Evolutionary conservation across 2,329 filamentous ascomycete species (phyloP).

Genomic region (Colletotrichum siamense): DNA sequence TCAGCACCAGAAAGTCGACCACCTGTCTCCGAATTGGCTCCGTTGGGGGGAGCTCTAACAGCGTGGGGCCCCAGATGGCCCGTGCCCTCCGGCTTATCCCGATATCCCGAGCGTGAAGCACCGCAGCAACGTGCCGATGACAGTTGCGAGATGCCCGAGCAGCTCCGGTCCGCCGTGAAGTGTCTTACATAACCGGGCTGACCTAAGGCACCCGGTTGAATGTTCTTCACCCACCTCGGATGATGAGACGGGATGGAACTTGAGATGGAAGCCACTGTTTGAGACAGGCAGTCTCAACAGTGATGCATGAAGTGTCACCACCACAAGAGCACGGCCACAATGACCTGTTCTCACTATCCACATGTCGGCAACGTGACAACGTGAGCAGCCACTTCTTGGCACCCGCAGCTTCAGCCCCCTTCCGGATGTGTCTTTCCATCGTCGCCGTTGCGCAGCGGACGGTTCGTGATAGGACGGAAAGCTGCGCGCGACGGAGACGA

Average conservation of each 20-base stretch:
- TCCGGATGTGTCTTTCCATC: background rate
- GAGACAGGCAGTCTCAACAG: background rate
- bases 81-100: constrained; percentile 16
- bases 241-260: background rate
- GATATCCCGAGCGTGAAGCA: background rate
- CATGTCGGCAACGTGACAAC: background rate
- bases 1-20: background rate
- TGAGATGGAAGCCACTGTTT: background rate
- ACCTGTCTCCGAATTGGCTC: constrained; percentile 3
- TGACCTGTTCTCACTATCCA: background rate
- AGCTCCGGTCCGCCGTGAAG: background rate
- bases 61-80: background rate
- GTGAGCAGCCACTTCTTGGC: background rate
- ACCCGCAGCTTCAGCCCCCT: background rate
- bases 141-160: background rate
- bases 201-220: background rate
- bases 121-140: background rate
- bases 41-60: constrained; percentile 10
- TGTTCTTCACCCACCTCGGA: background rate
- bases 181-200: background rate
- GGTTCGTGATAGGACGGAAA: background rate
- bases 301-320: background rate
- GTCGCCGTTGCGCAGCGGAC: constrained; percentile 3
- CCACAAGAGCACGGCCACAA: background rate
- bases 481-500: background rate